Conservation (phyloP, 2,329 filamentous ascomycete genomes). For the Phoma sp. region DNA sequence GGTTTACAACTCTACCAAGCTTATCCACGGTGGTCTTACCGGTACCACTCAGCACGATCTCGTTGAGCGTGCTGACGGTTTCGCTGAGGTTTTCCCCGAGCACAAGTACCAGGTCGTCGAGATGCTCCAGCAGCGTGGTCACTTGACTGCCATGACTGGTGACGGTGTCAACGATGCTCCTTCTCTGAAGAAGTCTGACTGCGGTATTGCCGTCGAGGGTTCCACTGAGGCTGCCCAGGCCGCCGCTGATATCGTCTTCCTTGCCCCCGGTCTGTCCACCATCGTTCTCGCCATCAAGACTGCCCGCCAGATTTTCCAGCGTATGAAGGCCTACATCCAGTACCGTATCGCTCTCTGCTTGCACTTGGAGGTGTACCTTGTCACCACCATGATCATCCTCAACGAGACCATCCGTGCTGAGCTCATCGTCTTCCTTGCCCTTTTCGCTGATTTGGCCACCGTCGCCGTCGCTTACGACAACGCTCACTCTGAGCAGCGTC, state of each 20-base stretch:
- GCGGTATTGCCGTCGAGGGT: conserved; percentile 75
- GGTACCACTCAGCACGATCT: conserved; percentile 77
- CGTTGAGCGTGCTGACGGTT: conserved; percentile 75
- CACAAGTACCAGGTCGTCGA: conserved; percentile 80
- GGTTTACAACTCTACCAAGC: conserved; percentile 80
- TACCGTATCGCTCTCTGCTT: conserved; percentile 78
- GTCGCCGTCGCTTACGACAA: conserved; percentile 82
- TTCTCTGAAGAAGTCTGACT: conserved; percentile 75
- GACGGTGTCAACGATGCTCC: conserved; percentile 77
- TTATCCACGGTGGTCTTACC: conserved; percentile 76
- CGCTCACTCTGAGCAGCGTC: conserved; percentile 74
- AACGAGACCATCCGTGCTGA: conserved; percentile 76
- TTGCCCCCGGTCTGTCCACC: conserved; percentile 72
- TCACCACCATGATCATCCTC: conserved; percentile 79
- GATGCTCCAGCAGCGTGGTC: conserved; percentile 75
- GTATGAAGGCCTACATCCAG: conserved; percentile 79
- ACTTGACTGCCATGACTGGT: conserved; percentile 77
- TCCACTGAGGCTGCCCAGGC: conserved; percentile 74
- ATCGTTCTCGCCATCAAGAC: conserved; percentile 77
- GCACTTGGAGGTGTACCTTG: conserved; percentile 77
- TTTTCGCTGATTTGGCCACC: conserved; percentile 80
- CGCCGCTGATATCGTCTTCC: conserved; percentile 76
- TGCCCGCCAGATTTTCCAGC: conserved; percentile 76
- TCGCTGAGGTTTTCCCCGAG: conserved; percentile 76
- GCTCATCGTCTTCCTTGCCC: conserved; percentile 78